Base-by-base conservation (phyloP, 768 basidiomycete species). In the Strobilomyces confusus region DNA sequence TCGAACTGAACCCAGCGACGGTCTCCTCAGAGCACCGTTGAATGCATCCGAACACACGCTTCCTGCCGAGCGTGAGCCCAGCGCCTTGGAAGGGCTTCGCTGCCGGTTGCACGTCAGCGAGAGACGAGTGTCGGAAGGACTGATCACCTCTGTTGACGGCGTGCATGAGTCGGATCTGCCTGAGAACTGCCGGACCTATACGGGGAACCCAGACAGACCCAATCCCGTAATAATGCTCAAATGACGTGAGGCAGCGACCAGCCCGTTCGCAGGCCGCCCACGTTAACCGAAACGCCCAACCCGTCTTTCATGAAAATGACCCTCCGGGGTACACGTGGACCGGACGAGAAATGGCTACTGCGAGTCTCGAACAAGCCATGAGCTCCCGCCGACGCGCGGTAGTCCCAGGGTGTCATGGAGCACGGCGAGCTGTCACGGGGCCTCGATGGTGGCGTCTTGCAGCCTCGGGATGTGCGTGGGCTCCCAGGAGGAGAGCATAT, bases 101-200 rank as follows among this genome's bases (percentile, higher is more conserved):
- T 47, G 53, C 49, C 30, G 57, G 54, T 54, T 50, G 56, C 43
- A 57, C 57, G 54, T 55, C 64, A 54, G 46, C 15, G 22, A 59
- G 52, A 56, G 53, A 62, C 48, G 45, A 58, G 63, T 54, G 52
- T 54, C 56, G 55, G 59, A 26, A 43, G 49, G 51, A 11, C 55
- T 47, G 49, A 59, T 58, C 44, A 44, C 19, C 34, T 60, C 37
- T 61, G 49, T 52, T 61, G 59, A 44, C 54, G 60, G 54, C 8
- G 43, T 52, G 54, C 44, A 54, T 15, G 38, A 59, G 57, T 63
- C 65, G 66, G 65, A 66, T 66, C 65, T 66, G 58, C 54, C 61
- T 68, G 66, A 68, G 64, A 65, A 65, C 42, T 49, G 36, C 40
- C 49, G 49, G 46, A 7, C 53, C 46, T 20, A 44, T 58, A 59